These are phyloP conservation scores for Trypanosoma boissoni DNA, from an alignment of 208 protist species.

Conservation along the genomic window DNA sequence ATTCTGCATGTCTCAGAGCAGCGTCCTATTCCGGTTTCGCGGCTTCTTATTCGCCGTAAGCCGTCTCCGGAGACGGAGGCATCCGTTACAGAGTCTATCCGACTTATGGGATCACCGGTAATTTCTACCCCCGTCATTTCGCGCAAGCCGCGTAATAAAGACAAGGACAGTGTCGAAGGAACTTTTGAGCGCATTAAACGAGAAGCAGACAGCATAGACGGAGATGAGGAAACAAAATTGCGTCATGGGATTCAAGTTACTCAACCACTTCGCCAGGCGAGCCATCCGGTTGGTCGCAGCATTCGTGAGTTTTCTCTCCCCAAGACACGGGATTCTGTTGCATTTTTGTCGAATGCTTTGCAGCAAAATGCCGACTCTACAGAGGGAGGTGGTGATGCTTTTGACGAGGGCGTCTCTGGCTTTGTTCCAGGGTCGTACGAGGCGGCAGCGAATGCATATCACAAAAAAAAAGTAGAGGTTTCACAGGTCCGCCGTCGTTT, in stretches of 20 bases:
- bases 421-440: conserved; percentile 62
- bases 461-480: conserved; percentile 84
- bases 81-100: conserved; percentile 86
- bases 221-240: conserved; percentile 54
- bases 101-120: conserved; percentile 76
- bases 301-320: conserved; percentile 82
- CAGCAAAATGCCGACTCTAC: background rate
- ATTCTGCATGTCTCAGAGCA: conserved; percentile 44
- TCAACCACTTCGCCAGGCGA: conserved; percentile 60
- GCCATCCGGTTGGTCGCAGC: conserved; percentile 47
- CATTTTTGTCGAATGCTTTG: background rate
- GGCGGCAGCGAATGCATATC: conserved; percentile 67
- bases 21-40: conserved; percentile 46
- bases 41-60: conserved; percentile 75
- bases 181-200: conserved; percentile 56
- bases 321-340: conserved; percentile 26
- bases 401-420: conserved; percentile 8
- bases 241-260: conserved; percentile 55
- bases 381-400: conserved; percentile 2
- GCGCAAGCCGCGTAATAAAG: conserved; percentile 32
- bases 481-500: conserved; percentile 76
- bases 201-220: conserved; percentile 59
- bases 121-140: conserved; percentile 44
- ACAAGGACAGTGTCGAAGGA: conserved; percentile 38
- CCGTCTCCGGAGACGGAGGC: conserved; percentile 59